Conservation (phyloP, 768 basidiomycete species). For the Mycena galericulata region DNA sequence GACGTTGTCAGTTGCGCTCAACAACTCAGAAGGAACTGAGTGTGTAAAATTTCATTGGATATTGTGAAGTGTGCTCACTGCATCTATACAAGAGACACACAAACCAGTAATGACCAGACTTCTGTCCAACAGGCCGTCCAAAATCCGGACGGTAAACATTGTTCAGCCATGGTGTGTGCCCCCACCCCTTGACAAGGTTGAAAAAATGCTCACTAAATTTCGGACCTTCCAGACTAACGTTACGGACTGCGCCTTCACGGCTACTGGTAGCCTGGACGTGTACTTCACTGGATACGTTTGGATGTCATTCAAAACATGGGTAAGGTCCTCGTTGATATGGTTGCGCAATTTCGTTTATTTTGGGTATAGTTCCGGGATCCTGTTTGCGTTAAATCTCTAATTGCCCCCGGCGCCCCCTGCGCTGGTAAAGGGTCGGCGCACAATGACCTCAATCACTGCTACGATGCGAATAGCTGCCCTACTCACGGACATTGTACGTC, state of each 20-base stretch:
- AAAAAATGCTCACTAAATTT: neutral
- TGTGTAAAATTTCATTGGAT: neutral
- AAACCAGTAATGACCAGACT: neutral
- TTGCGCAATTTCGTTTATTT: neutral
- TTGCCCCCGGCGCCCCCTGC: neutral
- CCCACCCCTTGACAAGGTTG: no score
- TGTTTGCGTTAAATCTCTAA: neutral
- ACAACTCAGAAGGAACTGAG: neutral
- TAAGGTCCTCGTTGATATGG: neutral
- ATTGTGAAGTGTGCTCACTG: neutral
- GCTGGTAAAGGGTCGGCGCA: neutral
- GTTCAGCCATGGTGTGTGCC: neutral
- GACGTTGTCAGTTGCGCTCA: neutral
- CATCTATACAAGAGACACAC: no score
- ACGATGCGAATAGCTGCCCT: neutral
- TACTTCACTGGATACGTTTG: neutral
- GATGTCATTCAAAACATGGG: neutral
- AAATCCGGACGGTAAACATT: neutral
- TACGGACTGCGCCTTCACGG: neutral
- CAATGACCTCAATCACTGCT: slow-evolving; percentile 15
- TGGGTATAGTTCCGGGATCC: neutral
- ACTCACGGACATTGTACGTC: neutral
- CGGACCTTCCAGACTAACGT: neutral
- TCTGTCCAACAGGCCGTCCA: no score
- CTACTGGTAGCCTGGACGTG: neutral